These are phyloP conservation scores for Blastobotrys terrestris DNA, from an alignment of 805 yeast genomes.

Conservation along the genomic window DNA sequence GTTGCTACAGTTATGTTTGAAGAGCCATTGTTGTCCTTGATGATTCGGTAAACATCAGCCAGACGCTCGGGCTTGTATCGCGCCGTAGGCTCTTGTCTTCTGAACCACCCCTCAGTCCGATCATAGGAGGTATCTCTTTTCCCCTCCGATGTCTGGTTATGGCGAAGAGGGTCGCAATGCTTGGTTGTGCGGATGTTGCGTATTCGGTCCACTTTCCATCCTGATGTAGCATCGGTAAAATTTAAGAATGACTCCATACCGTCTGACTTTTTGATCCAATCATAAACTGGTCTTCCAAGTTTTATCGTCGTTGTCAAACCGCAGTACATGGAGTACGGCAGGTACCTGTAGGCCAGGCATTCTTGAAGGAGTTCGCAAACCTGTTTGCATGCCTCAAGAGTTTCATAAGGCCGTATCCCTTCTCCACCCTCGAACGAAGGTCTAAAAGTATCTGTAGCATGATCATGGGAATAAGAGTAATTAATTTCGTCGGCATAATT, in stretches of 20 bases:
- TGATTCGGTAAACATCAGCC: not conserved
- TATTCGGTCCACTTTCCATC: constrained; percentile 29
- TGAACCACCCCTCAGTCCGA: constrained; percentile 17
- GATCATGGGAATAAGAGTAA: not conserved
- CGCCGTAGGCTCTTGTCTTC: not conserved
- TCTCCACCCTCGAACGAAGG: constrained; percentile 5
- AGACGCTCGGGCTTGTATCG: not conserved
- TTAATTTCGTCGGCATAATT: constrained; percentile 6
- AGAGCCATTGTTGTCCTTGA: not conserved
- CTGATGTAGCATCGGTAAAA: constrained; percentile 15
- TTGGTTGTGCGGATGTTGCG: constrained; percentile 18
- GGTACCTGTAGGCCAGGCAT: constrained; percentile 4
- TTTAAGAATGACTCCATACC: not conserved
- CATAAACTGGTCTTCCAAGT: constrained; percentile 18
- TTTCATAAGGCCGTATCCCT: constrained; percentile 12
- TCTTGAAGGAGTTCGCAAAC: constrained; percentile 1
- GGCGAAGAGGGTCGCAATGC: constrained; percentile 21
- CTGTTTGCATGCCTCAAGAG: constrained; percentile 9
- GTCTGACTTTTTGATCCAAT: constrained; percentile 10
- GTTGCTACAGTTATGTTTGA: not conserved
- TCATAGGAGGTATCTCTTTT: constrained; percentile 4
- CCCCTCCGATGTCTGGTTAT: not conserved
- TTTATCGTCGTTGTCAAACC: constrained; percentile 14
- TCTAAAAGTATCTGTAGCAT: not conserved
- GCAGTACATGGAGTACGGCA: not conserved